A percentile compares a stretch with the other conserved stretches of the same genome.
phyloP scores from a whole-genome alignment of 2,329 filamentous ascomycete species.

The Raffaelea ambrosiae region DNA sequence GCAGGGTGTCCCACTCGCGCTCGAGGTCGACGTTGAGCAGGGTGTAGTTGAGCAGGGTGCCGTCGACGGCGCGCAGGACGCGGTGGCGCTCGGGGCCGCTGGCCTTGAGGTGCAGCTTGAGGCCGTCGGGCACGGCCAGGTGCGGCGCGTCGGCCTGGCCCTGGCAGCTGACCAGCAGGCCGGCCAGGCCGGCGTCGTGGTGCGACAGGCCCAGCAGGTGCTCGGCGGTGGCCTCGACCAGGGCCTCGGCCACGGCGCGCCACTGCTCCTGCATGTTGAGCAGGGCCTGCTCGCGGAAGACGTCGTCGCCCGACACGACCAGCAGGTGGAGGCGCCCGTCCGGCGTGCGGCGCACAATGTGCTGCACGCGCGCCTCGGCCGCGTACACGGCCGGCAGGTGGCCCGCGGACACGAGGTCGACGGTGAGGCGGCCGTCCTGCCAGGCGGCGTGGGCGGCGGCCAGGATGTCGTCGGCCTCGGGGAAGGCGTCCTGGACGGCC shows the following conservation, averaged over 20 bases:
- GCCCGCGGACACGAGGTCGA: constrained; percentile 7
- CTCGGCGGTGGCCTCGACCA: constrained; percentile 14
- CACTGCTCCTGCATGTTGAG: constrained; percentile 12
- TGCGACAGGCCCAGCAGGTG: constrained; percentile 13
- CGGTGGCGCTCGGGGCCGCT: constrained; percentile 9
- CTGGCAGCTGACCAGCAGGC: constrained; percentile 2
- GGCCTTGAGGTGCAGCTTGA: constrained; percentile 13
- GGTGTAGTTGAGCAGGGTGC: constrained; percentile 9
- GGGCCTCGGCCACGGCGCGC: constrained; percentile 13
- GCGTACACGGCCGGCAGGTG: constrained; percentile 7
- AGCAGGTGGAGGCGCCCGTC: background rate
- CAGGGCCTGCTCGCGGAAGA: background rate
- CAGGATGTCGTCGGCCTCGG: constrained; percentile 3
- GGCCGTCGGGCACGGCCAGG: constrained; percentile 11
- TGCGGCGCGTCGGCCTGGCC: constrained; percentile 4
- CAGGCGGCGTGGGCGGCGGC: constrained; percentile 1
- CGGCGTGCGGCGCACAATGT: constrained; percentile 1
- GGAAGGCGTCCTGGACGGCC: constrained; percentile 1
- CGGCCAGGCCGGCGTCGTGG: constrained; percentile 9
- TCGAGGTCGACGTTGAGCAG: constrained; percentile 15
- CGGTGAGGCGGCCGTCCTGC: constrained; percentile 3
- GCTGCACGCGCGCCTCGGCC: constrained; percentile 9
- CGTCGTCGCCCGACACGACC: constrained; percentile 1
- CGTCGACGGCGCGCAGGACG: constrained; percentile 8
- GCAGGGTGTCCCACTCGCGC: constrained; percentile 14